Percentiles rank a stretch among this genome's conserved stretches.
Evolutionary conservation across 2,329 filamentous ascomycete genomes (phyloP).

Genomic region (Cladosporium sp.): DNA sequence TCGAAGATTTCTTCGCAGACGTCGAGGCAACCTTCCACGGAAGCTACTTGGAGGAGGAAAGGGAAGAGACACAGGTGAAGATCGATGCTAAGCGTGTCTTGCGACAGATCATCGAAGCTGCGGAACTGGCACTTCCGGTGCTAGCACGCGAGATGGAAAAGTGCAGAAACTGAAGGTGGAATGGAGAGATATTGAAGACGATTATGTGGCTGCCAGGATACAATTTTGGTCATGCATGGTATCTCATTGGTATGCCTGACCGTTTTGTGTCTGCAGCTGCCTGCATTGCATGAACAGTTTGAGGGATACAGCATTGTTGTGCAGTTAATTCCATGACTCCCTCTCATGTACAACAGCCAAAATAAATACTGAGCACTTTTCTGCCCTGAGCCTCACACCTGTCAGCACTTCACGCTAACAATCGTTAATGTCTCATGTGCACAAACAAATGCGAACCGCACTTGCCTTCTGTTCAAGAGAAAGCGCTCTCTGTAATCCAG

Average conservation of each 20-base stretch:
- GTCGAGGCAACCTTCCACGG: not conserved
- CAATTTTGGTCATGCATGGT: not conserved
- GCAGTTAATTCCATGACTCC: not conserved
- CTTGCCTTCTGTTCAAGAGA: not conserved
- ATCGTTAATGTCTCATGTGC: not conserved
- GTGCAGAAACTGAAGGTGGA: not conserved
- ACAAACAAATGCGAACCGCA: not conserved
- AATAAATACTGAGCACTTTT: not conserved
- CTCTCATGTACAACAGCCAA: not conserved
- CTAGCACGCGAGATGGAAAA: not conserved
- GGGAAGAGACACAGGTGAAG: not conserved
- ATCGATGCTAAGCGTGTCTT: not conserved
- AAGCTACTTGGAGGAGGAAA: not conserved
- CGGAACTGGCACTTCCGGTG: not conserved
- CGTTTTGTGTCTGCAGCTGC: not conserved
- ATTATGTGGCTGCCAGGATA: not conserved
- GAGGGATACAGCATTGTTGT: not conserved
- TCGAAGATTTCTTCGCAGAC: not conserved
- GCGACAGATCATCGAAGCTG: not conserved
- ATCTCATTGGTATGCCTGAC: not conserved
- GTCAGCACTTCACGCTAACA: not conserved
- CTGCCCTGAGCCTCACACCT: not conserved
- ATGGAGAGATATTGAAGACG: not conserved
- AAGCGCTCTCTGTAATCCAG: not conserved
- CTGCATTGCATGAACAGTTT: not conserved